phyloP scores from a whole-genome alignment of 371 early-diverging fungal genomes.

The Massospora cicadina region DNA sequence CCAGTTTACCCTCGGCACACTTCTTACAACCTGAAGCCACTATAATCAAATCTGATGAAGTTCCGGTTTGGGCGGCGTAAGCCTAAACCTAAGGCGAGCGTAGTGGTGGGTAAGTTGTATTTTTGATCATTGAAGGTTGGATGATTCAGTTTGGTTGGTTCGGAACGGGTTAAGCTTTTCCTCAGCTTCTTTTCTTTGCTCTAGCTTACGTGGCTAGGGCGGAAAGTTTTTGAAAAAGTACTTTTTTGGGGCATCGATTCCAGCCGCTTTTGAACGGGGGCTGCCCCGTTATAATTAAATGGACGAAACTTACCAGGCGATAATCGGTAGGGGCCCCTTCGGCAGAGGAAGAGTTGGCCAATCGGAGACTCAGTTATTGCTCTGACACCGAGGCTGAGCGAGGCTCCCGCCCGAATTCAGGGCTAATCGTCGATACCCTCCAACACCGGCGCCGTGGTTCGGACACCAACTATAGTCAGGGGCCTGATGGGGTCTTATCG shows the following conservation, averaged over 20 bases:
- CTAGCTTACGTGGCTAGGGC: not conserved
- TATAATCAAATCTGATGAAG: constrained; percentile 2
- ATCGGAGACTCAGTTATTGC: constrained; percentile 3
- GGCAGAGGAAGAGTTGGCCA: not conserved
- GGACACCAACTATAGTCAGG: not conserved
- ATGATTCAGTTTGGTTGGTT: not conserved
- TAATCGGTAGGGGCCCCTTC: not conserved
- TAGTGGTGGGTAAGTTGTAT: not conserved
- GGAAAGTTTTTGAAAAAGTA: not conserved
- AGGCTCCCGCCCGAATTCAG: not conserved
- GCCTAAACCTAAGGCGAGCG: not conserved
- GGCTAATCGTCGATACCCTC: not conserved
- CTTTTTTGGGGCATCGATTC: too few species aligned
- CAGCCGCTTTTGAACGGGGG: too few species aligned
- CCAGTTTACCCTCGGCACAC: too few species aligned
- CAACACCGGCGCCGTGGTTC: not conserved
- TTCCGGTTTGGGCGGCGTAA: constrained; percentile 5
- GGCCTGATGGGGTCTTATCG: not conserved
- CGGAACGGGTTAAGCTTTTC: not conserved
- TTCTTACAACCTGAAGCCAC: too few species aligned
- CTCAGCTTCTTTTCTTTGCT: not conserved
- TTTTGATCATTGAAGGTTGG: not conserved
- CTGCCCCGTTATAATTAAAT: too few species aligned
- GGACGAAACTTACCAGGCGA: too few species aligned
- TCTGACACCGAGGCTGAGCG: not conserved